A percentile compares a stretch with the other conserved stretches of the same genome.
Conservation (phyloP, 2,329 filamentous ascomycete species). For the Fusarium dlaminii region DNA sequence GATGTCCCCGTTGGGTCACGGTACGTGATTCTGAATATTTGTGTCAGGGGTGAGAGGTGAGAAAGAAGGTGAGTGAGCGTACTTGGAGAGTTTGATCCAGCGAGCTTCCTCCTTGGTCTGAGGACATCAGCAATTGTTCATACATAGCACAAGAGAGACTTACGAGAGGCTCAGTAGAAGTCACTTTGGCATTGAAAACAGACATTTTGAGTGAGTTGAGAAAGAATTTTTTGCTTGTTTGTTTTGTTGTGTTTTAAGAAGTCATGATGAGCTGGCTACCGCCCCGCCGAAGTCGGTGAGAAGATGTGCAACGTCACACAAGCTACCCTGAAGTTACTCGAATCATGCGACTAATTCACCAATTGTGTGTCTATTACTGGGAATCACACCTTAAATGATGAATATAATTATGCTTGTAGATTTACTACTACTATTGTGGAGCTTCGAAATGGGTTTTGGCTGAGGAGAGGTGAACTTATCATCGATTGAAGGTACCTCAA, state of each 20-base stretch:
- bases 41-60: neutral
- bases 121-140: too few relatives aligned
- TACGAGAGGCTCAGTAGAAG: conserved; percentile 58
- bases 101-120: conserved; percentile 64
- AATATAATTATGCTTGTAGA: neutral
- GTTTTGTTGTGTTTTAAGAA: neutral
- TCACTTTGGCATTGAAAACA: conserved; percentile 53
- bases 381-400: too few relatives aligned
- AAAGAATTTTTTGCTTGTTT: neutral
- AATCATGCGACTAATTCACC: neutral
- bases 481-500: accelerated
- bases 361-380: neutral
- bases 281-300: conserved; percentile 33
- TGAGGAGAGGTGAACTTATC: accelerated
- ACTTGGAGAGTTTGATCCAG: conserved; percentile 70
- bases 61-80: conserved; percentile 17
- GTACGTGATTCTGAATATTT: conserved; percentile 65
- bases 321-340: conserved; percentile 23
- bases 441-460: accelerated
- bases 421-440: neutral
- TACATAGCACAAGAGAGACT: too few relatives aligned
- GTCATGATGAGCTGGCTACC: conserved; percentile 4
- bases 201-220: conserved; percentile 48
- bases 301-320: conserved; percentile 13
- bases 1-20: conserved; percentile 66